Base-by-base conservation (phyloP, 768 basidiomycete genomes). In the Russula abietina region DNA sequence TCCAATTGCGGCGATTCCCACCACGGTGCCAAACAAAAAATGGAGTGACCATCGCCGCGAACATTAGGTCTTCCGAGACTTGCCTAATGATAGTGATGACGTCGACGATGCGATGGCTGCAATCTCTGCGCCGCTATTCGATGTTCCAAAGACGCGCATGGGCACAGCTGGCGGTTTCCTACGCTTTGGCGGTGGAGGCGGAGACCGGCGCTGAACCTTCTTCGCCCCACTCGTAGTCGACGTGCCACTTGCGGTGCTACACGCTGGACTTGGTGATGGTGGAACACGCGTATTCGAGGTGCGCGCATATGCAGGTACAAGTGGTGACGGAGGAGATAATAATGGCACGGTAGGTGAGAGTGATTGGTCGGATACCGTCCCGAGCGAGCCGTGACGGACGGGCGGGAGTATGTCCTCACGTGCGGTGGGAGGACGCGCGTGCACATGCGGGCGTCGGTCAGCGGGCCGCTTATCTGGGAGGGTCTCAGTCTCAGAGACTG, bases 81-180 rank as follows among this genome's bases (percentile, higher is more conserved):
- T 55, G 28, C 54, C 45, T 28, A 46, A 30, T 26, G 67, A 48
- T 49, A 74, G 51, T 26, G 62, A 69, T 11, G 69, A 62, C 1
- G 76, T 69, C n/a, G 77, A 77, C 32, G 71, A 73, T 24, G 78
- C 76, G 45, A 88, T 87, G 1, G 85, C 77, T 8, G 83, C 84
- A 38, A 88, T 84, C 39, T 81, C 82, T 24, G 78, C 80, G 10
- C 83, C 84, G 16, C 79, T 69, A 59, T 79, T 77, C 0, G 79
- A 79, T 54, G 71, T 76, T 33, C 75, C 77, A 16, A 67, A 57
- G 3, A 67, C 59, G 1, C 79, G 66, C 12, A 55, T 73, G 11
- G 89, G 87, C 50, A 86, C 78, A 17, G 88, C 85, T 38, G 89
- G 89, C 1, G 89, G 84, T 67, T 87, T 88, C 69, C 89, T 75